These are phyloP conservation scores for Ophiostoma angusticollis DNA, from an alignment of 2,329 filamentous ascomycete genomes.

Conservation along the genomic window DNA sequence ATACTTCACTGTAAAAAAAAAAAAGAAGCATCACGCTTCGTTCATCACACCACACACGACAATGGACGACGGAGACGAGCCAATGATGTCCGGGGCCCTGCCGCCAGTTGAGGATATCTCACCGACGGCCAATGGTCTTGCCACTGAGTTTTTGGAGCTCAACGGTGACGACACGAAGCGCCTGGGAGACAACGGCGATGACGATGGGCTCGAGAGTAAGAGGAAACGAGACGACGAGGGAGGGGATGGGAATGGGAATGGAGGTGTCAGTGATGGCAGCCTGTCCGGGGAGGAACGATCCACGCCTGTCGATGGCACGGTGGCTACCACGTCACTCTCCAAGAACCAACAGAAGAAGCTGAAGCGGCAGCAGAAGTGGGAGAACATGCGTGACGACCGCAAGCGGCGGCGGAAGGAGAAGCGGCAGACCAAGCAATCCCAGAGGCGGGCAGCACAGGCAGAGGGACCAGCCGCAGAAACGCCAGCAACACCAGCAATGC, in stretches of 20 bases:
- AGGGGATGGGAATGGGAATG: no score
- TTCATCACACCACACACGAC: neutral
- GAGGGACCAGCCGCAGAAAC: conserved; percentile 26
- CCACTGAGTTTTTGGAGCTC: neutral
- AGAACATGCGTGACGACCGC: conserved; percentile 52
- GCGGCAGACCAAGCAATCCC: conserved; percentile 32
- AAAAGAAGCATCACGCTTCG: neutral
- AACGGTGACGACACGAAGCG: neutral
- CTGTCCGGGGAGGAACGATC: no score
- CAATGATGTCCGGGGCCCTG: conserved; percentile 4
- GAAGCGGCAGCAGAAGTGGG: conserved; percentile 60
- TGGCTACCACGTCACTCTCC: conserved; percentile 47
- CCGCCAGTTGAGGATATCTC: neutral
- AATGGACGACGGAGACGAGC: conserved; percentile 4
- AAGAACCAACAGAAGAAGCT: conserved; percentile 81
- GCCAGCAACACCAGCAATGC: conserved; percentile 17
- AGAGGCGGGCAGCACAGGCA: conserved; percentile 37
- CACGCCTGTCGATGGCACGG: no score
- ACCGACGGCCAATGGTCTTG: neutral
- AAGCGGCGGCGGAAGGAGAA: conserved; percentile 42
- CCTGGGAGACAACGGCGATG: neutral
- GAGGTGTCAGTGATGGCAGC: no score
- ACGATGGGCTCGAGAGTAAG: conserved; percentile 1
- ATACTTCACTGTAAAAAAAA: neutral
- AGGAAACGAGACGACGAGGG: no score